These are phyloP conservation scores for Pleodorina starrii DNA, from an alignment of 139 green algal species.

Conservation along the genomic window DNA sequence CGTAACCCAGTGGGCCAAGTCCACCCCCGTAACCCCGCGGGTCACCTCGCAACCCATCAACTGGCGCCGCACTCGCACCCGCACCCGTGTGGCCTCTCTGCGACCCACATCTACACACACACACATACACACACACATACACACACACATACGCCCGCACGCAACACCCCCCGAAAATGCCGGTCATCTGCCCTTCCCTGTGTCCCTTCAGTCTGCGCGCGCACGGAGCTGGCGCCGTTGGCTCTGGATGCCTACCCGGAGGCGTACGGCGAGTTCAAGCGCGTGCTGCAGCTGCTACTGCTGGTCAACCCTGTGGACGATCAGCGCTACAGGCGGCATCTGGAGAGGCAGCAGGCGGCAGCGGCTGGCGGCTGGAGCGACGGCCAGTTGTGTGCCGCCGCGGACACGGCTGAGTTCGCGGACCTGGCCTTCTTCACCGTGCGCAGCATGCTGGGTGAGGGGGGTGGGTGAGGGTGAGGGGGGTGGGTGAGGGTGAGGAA, in stretches of 20 bases:
- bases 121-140: too few relatives aligned
- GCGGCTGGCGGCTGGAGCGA: not conserved
- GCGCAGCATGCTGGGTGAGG: conserved; percentile 12
- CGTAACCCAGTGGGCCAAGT: too few relatives aligned
- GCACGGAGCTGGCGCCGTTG: conserved; percentile 72
- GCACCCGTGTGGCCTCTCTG: too few relatives aligned
- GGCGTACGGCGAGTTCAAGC: conserved; percentile 82
- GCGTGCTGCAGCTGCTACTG: conserved; percentile 70
- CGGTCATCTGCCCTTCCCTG: too few relatives aligned
- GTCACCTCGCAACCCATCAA: too few relatives aligned
- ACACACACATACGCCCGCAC: too few relatives aligned
- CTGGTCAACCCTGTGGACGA: conserved; percentile 14
- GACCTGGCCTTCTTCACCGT: conserved; percentile 29
- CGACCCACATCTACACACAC: too few relatives aligned
- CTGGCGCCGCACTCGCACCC: too few relatives aligned
- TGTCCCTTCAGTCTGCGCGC: conserved; percentile 65
- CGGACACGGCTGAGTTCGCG: conserved; percentile 11
- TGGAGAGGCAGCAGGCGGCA: conserved; percentile 66
- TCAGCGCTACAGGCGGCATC: conserved; percentile 31
- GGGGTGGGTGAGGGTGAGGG: not conserved
- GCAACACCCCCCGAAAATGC: too few relatives aligned
- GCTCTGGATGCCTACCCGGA: conserved; percentile 82
- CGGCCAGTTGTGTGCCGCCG: not conserved
- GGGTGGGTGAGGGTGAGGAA: too few relatives aligned
- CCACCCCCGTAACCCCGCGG: too few relatives aligned